These are phyloP conservation scores for Cyberlindnera americana DNA, from an alignment of 805 yeast genomes.

Conservation along the genomic window DNA sequence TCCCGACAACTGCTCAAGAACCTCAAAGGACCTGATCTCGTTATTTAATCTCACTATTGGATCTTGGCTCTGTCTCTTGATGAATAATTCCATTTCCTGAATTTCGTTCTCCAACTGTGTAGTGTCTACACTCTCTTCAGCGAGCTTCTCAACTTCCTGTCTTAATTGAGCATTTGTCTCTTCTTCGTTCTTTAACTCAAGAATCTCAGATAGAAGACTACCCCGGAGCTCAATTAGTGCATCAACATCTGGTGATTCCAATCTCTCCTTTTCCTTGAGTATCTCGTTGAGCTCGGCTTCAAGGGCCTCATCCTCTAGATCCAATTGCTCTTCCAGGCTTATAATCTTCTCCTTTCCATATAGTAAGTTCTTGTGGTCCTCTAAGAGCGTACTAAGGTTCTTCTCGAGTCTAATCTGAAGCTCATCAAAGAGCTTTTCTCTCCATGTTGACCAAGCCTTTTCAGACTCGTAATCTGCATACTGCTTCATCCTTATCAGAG, in stretches of 20 bases:
- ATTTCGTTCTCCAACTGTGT: slow-evolving; percentile 20
- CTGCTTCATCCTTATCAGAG: slow-evolving; percentile 25
- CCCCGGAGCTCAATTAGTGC: slow-evolving; percentile 10
- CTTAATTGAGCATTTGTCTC: slow-evolving; percentile 2
- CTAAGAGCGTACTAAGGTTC: slow-evolving; percentile 11
- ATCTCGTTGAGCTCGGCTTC: slow-evolving; percentile 4
- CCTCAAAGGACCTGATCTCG: slow-evolving; percentile 10
- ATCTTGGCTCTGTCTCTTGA: slow-evolving; percentile 23
- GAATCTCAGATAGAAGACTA: slow-evolving; percentile 12
- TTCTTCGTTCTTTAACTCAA: slow-evolving; percentile 5
- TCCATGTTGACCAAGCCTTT: slow-evolving; percentile 26
- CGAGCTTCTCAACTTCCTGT: slow-evolving; percentile 11
- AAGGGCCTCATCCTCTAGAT: neutral
- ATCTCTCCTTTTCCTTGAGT: slow-evolving; percentile 5
- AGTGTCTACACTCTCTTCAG: slow-evolving; percentile 14
- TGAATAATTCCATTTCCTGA: slow-evolving; percentile 7
- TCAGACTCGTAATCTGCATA: slow-evolving; percentile 27
- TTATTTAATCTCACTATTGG: slow-evolving; percentile 16
- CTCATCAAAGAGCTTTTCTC: slow-evolving; percentile 25
- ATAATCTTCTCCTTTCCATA: slow-evolving; percentile 5
- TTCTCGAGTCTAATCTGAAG: slow-evolving; percentile 17
- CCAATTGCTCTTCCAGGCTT: slow-evolving; percentile 4
- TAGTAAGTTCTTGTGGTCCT: slow-evolving; percentile 10
- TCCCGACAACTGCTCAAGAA: slow-evolving; percentile 17
- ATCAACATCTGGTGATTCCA: slow-evolving; percentile 19